Base-by-base conservation (phyloP, 1,284 basidiomycete species). In the Pseudozyma pruni region DNA sequence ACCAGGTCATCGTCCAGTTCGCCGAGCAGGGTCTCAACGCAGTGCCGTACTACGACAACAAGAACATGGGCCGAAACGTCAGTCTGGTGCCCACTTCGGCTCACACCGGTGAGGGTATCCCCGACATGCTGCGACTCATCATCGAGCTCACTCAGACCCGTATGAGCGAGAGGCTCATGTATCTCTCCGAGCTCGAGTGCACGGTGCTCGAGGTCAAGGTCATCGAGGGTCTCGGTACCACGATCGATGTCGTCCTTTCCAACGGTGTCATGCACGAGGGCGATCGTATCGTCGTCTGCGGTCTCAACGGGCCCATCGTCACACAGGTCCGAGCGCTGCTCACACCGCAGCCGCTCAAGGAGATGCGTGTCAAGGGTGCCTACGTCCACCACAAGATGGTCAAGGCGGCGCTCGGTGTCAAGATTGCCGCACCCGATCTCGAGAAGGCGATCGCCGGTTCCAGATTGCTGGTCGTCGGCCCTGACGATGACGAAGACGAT, bases 171-270 rank as follows among this genome's bases (percentile, higher is more conserved):
- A 88, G 90, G 47, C 87, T 99, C 72, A 99, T 98, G 96, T 99
- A 98, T 85, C 88, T 98, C 57, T 93, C 94, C 27, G 94, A 98
- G 83, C 87, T 98, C 53, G 94, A 98, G 85, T 98, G 94, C 83
- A 99, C 96, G n/a, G 94, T 99, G 20, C 88, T 99, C 54, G 96
- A 98, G 84, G 96, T 98, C 83, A 99, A 99, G 87, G 92, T 98
- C 69, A 90, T 98, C 77, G 96, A 99, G 84, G 96, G 96, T 82
- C 86, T 98, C 48, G 96, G 96, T 43, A 98, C 95, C 35, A 98
- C 96, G 1, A 94, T 98, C 78, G 96, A 98, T 85, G 94, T 98
- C 31, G 90, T 98, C 16, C 86, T 98, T 55, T 94, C 93, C 32
- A 99, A 99, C 83, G 96, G 96, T 83, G 90, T 94, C 69, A 85